Evolutionary conservation across 257 asterid species (phyloP), one percentile per base, ranked within the genome.

Genomic region (Anisodus acutangulus): DNA sequence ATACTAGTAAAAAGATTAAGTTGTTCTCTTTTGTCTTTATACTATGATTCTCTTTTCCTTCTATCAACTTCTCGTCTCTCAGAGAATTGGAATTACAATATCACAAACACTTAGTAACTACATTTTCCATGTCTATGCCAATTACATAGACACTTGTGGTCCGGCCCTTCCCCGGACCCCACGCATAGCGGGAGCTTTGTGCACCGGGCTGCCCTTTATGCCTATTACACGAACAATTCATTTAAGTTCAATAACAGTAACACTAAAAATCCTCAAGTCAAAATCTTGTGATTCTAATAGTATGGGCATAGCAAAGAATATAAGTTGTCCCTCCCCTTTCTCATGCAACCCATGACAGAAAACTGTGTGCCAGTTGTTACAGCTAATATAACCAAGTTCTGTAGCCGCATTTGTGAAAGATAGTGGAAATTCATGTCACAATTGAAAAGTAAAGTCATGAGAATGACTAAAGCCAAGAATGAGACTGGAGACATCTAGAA

Each of bases 311-410:
- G 63, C 13, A 51, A 51, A 76, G 81, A 11, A 74, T 53, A 74
- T 5, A 22, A 51, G 62, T 74, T 74, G 43, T 74, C 81, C n/a
- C n/a, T n/a, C n/a, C n/a, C n/a, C n/a, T n/a, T n/a, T n/a, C n/a
- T n/a, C n/a, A n/a, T n/a, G n/a, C n/a, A n/a, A n/a, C n/a, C 37
- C 60, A 51, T 22, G 13, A 74, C 22, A 5, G 43, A 51, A 72
- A 76, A 76, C 22, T 51, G 26, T 13, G 81, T 26, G 81, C 47
- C 63, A 76, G 13, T 76, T 7, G 62, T 26, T 76, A 51, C 45
- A 51, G 81, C 81, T 76, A 76, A 71, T 71, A n/a, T 69, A n/a
- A 76, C 81, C 47, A 76, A 51, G 81, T 76, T 51, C 63, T 6
- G 13, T 76, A 45, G 81, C 59, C 43, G 15, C 80, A 72, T 26